Base-by-base conservation (phyloP, 1,139 yeast genomes). In the Eremothecium coryli region DNA sequence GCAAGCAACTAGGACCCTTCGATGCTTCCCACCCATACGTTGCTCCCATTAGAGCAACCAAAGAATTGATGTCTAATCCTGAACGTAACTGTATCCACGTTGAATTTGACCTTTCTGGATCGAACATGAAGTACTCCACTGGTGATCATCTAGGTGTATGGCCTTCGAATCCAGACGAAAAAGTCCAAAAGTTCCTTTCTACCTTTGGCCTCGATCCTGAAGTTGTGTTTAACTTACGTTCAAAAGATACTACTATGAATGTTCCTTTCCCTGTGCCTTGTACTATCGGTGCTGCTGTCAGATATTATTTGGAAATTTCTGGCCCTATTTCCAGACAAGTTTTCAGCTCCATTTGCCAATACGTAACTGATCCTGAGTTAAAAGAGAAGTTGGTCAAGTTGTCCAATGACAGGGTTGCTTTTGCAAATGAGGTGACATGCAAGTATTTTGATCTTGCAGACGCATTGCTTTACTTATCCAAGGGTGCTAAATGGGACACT, bases 131-230 rank as follows among this genome's bases (percentile, higher is more conserved):
- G 52, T 90, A 90, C 60, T 68, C 86, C 34, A 90, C 98, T 8
- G 98, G 98, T 58, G 98, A 90, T 58, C 98, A 90, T 61, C 65
- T 90, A 48, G 97, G 95, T 9, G 66, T 90, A 40, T 82, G 96
- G 93, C 90, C 97, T 26, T 84, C 93, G 26, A 90, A 90, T 60
- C 67, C 93, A 3, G 69, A 79, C 53, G 85, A 78, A 53, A 76
- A 82, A 50, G 78, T 86, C 28, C 68, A 65, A 13, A 65, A 68
- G 27, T 81, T 90, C 49, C 62, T 81, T 42, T 50, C 64, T 33
- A 76, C 82, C 7, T 73, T 88, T 43, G 80, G 73, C 24, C 66
- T 90, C 41, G 51, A 60, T 18, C 67, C 64, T 26, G 73, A 73
- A 48, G 66, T 66, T 41, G 81, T 82, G 5, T 73, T 86, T 49